A percentile compares a stretch with the other conserved stretches of the same genome.
phyloP scores from a whole-genome alignment of 78 protist genomes.

The Isochrysis galbana region DNA sequence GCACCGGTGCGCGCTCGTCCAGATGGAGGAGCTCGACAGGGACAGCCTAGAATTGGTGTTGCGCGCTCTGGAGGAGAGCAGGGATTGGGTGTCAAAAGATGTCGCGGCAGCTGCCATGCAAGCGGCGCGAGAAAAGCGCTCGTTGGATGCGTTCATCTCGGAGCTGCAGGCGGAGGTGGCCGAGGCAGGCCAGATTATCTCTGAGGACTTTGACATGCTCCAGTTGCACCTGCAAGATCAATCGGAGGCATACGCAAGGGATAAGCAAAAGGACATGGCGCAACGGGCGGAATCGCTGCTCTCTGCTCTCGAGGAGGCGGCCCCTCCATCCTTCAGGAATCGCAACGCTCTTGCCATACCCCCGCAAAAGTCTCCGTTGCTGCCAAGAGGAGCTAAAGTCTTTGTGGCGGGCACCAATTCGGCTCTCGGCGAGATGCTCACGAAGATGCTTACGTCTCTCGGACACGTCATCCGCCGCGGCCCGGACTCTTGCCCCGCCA shows the following conservation, averaged over 20 bases:
- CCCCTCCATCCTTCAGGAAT: neutral
- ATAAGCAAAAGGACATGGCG: neutral
- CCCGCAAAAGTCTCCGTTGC: neutral
- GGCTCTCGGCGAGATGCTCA: neutral
- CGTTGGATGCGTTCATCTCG: neutral
- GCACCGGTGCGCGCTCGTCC: too few relatives aligned
- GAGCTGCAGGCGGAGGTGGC: slow-evolving; percentile 1
- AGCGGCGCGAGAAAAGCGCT: neutral
- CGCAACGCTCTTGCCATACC: neutral
- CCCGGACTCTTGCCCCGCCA: neutral
- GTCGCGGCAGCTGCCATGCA: neutral
- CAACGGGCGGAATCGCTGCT: neutral
- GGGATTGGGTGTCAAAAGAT: neutral
- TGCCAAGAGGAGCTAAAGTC: neutral
- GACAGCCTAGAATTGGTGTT: too few relatives aligned
- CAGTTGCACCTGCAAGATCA: neutral
- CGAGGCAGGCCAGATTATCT: neutral
- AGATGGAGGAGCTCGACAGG: too few relatives aligned
- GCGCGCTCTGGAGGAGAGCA: too few relatives aligned
- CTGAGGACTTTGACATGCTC: neutral
- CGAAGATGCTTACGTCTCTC: neutral
- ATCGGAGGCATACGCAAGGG: neutral
- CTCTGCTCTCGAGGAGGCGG: neutral
- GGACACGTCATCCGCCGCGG: neutral
- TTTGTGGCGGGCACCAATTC: neutral